Conservation (phyloP, 2,329 filamentous ascomycete species). For the Apiospora kogelbergensis region DNA sequence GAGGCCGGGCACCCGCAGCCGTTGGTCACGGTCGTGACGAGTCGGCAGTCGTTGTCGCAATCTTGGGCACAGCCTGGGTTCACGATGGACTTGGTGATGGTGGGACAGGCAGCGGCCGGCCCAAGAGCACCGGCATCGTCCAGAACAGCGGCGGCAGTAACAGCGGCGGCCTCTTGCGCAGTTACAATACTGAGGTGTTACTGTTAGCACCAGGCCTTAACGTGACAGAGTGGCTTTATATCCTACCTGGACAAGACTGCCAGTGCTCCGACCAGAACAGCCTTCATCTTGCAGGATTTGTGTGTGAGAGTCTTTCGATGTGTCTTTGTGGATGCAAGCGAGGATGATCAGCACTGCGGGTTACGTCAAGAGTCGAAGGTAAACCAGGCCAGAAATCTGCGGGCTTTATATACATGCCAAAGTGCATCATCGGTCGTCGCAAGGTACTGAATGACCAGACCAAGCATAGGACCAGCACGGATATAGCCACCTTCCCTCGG, state of each 20-base stretch:
- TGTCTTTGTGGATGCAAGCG: neutral
- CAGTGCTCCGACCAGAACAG: neutral
- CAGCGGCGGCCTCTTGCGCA: neutral
- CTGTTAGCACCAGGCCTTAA: neutral
- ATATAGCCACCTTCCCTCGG: neutral
- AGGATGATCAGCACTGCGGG: neutral
- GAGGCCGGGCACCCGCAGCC: slow-evolving; percentile 27
- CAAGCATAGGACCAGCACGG: neutral
- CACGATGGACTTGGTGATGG: slow-evolving; percentile 26
- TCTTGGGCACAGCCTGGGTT: slow-evolving; percentile 22
- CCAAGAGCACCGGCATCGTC: neutral
- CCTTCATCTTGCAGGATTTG: neutral
- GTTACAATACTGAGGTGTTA: neutral
- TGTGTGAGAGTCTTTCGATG: neutral
- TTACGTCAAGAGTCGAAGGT: neutral
- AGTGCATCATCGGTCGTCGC: neutral
- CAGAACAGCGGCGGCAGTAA: neutral
- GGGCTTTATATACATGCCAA: neutral
- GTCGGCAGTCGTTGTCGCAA: slow-evolving; percentile 27
- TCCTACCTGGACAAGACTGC: neutral
- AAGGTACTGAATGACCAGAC: neutral
- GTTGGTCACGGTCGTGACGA: slow-evolving; percentile 27
- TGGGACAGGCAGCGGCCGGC: slow-evolving; percentile 21
- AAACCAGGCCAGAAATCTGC: neutral
- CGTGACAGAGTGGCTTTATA: neutral